A percentile compares a stretch with the other conserved stretches of the same genome.
These are phyloP conservation scores for Chimonanthus praecox DNA, from an alignment of 164 flowering plant species.

Conservation along the genomic window DNA sequence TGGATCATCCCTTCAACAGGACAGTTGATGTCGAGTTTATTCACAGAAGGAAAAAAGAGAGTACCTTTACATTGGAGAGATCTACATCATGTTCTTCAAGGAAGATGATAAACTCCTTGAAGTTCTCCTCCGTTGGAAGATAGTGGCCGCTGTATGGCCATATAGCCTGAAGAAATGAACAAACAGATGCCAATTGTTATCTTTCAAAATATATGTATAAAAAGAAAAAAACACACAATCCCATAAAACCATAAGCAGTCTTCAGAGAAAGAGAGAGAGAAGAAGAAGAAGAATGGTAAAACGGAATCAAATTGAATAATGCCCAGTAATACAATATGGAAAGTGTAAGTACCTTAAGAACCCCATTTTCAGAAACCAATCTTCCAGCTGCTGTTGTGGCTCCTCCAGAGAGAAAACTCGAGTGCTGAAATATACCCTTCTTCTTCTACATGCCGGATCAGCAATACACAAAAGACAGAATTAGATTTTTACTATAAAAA, in stretches of 20 bases:
- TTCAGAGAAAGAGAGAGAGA: background rate
- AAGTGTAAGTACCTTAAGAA: constrained; percentile 43
- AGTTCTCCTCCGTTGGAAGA: constrained; percentile 72
- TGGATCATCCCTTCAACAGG: background rate
- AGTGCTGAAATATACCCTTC: constrained; percentile 76
- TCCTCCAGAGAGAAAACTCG: constrained; percentile 77
- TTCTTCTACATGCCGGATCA: constrained; percentile 34
- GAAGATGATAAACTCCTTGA: constrained; percentile 53
- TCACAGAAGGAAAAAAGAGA: background rate
- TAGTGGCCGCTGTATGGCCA: constrained; percentile 91
- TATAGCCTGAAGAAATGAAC: constrained; percentile 39
- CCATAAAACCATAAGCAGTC: background rate
- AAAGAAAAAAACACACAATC: background rate
- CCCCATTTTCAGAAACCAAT: constrained; percentile 58
- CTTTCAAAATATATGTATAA: background rate
- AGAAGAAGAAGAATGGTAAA: background rate
- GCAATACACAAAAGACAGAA: background rate
- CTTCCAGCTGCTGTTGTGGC: constrained; percentile 73
- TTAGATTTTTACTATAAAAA: background rate
- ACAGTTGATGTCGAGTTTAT: background rate
- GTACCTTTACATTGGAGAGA: constrained; percentile 64
- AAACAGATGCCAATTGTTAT: too few relatives aligned
- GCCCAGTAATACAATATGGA: background rate
- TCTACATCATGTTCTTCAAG: constrained; percentile 59
- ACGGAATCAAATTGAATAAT: too few relatives aligned